These are phyloP conservation scores for Spirogloea muscicola DNA, from an alignment of 139 green algal species.

Conservation along the genomic window DNA sequence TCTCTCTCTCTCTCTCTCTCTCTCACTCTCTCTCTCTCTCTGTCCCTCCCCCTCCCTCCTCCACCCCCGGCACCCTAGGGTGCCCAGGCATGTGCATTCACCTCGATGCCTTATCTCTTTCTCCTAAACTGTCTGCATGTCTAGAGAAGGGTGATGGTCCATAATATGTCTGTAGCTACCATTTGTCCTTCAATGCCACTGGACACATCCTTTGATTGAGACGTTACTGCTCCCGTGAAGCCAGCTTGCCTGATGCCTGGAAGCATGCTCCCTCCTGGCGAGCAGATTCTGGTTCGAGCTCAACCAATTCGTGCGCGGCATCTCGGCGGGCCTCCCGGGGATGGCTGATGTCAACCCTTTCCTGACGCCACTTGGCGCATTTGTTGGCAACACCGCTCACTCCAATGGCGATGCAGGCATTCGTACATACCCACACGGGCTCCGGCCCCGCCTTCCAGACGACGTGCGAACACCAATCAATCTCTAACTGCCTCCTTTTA, in stretches of 20 bases:
- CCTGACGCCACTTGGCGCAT: not conserved
- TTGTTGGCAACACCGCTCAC: constrained; percentile 32
- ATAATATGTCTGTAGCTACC: too few relatives aligned
- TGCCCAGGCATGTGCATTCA: not conserved
- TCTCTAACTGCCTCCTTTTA: too few relatives aligned
- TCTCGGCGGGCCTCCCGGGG: not conserved
- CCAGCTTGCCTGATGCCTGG: not conserved
- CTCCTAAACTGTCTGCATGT: not conserved
- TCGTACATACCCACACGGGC: constrained; percentile 14
- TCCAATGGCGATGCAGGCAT: constrained; percentile 6
- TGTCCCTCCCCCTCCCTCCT: not conserved
- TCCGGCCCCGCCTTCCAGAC: constrained; percentile 2
- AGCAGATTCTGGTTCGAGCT: constrained; percentile 32
- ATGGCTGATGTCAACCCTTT: constrained; percentile 1
- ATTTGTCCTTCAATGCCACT: not conserved
- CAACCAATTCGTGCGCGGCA: not conserved
- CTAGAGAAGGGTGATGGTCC: not conserved
- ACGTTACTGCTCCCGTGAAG: not conserved
- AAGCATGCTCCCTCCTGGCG: not conserved
- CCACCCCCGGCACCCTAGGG: not conserved
- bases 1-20: not conserved
- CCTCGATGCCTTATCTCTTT: not conserved
- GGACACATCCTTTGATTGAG: not conserved
- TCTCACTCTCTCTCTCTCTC: not conserved
- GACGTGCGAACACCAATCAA: too few relatives aligned